Base-by-base conservation (phyloP, 371 early-diverging fungal genomes). In the Mortierella sp. region DNA sequence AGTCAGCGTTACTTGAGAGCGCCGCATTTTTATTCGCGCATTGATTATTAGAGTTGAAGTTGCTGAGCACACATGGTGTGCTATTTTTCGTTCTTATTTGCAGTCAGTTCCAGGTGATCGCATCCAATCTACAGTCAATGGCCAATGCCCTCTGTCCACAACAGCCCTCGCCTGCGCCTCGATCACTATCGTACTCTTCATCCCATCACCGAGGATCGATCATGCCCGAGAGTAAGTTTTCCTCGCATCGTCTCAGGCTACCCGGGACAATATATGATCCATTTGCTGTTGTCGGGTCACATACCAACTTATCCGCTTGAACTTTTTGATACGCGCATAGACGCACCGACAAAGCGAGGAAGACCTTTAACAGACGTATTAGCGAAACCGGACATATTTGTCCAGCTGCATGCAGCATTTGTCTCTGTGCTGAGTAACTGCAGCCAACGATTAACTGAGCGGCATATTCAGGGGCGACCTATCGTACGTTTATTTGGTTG, bases 21-120 rank as follows among this genome's bases (percentile, higher is more conserved):
- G 46, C 9, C n/a, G n/a, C n/a, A n/a, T n/a, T n/a, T n/a, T n/a
- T n/a, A n/a, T n/a, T n/a, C n/a, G n/a, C n/a, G n/a, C n/a, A n/a
- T n/a, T n/a, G n/a, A n/a, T n/a, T n/a, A n/a, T n/a, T n/a, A n/a
- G n/a, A n/a, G n/a, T n/a, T n/a, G n/a, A n/a, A 19, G 41, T 42
- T 31, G 6, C 5, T 27, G 17, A 44, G 30, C 43, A 28, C 14
- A 30, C 7, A 17, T 50, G 28, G 15, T 46, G 3, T 31, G 24
- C 27, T 23, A 27, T 12, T 49, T 39, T 30, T 37, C 60, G 27
- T 19, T 31, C 17, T n/a, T n/a, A n/a, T n/a, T n/a, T 41, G 9
- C 67, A 87, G 88, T 52, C 82, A 85, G 43, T 89, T 85, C 52
- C 79, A 81, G 56, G 82, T 83, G 41, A 84, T 87, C 71, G 85